A percentile compares a stretch with the other conserved stretches of the same genome.
phyloP scores from a whole-genome alignment of 2,329 filamentous ascomycete species.

The Apiospora arundinis region DNA sequence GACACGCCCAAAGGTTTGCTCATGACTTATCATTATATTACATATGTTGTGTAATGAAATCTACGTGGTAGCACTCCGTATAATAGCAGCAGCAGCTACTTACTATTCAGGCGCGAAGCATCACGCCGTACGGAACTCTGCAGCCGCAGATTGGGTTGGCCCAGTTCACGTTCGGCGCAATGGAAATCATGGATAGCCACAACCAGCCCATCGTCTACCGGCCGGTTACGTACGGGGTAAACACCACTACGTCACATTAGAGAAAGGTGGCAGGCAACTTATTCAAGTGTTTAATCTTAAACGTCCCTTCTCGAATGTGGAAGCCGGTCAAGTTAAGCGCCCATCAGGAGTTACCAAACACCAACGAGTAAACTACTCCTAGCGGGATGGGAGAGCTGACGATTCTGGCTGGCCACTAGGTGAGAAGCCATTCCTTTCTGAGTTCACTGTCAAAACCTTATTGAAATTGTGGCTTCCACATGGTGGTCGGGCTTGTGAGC shows the following conservation, averaged over 20 bases:
- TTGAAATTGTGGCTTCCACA: constrained; percentile 25
- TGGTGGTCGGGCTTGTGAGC: constrained; percentile 17
- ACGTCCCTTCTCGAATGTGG: background rate
- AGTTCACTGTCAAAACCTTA: constrained; percentile 22
- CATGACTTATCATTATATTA: background rate
- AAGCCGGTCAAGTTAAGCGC: constrained; percentile 10
- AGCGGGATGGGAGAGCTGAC: background rate
- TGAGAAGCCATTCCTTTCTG: background rate
- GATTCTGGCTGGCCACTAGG: background rate
- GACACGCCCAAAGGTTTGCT: background rate
- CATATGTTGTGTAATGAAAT: background rate
- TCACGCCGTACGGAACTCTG: background rate
- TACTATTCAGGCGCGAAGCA: background rate
- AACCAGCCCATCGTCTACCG: background rate
- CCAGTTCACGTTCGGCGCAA: background rate
- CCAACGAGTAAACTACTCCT: background rate
- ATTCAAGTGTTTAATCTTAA: constrained; percentile 12
- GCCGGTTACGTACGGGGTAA: background rate
- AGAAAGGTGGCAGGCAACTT: background rate
- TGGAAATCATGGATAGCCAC: background rate
- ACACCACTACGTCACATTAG: background rate
- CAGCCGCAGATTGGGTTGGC: background rate
- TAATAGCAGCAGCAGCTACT: background rate
- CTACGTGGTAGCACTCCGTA: background rate
- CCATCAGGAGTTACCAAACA: background rate